phyloP scores from a whole-genome alignment of 495 filamentous ascomycete species.

The Penicillium salamii region DNA sequence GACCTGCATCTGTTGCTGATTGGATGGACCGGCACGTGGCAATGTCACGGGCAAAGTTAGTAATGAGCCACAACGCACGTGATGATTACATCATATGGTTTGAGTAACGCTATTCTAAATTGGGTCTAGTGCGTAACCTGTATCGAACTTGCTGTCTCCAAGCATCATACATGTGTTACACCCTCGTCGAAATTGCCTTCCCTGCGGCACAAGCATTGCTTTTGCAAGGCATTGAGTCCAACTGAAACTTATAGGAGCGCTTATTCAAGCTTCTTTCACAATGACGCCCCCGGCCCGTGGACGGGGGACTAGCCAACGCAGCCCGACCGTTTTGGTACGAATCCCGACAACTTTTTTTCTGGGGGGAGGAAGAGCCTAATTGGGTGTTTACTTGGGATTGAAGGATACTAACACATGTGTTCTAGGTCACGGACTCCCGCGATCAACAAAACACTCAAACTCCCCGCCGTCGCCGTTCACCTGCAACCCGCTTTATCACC shows the following conservation, averaged over 20 bases:
- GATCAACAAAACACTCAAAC: constrained; percentile 42
- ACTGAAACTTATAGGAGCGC: not conserved
- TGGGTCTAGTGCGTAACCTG: not conserved
- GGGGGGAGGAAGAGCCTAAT: too few relatives aligned
- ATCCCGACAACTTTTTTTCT: not conserved
- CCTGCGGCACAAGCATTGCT: not conserved
- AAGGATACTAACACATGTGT: constrained; percentile 11
- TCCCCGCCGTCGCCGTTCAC: constrained; percentile 37
- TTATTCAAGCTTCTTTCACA: constrained; percentile 1
- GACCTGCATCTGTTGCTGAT: not conserved
- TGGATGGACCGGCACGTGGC: constrained; percentile 15
- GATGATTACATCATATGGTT: constrained; percentile 10
- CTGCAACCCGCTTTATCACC: constrained; percentile 78
- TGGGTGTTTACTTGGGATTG: too few relatives aligned
- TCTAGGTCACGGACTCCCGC: constrained; percentile 59
- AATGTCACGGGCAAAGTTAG: constrained; percentile 10
- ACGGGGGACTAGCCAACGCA: constrained; percentile 45
- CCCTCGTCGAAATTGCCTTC: not conserved
- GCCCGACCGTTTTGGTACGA: constrained; percentile 55
- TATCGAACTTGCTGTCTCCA: constrained; percentile 8
- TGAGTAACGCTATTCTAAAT: constrained; percentile 1
- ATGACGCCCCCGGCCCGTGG: constrained; percentile 40
- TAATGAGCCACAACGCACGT: constrained; percentile 4
- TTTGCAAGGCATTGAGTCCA: too few relatives aligned
- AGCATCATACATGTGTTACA: constrained; percentile 5